phyloP scores from a whole-genome alignment of 768 basidiomycete species.

The Scleroderma citrinum region DNA sequence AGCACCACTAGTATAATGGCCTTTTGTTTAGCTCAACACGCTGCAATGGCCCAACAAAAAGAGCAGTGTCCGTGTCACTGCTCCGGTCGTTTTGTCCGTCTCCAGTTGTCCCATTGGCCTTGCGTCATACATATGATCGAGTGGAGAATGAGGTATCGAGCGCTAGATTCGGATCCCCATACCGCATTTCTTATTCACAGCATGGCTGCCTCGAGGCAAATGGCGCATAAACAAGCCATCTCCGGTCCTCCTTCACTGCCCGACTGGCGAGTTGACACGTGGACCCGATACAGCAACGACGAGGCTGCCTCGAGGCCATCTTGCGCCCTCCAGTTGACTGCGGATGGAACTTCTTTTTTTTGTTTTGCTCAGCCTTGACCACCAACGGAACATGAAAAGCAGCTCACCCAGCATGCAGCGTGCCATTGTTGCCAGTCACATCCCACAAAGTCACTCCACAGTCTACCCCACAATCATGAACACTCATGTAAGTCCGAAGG shows the following conservation, averaged over 20 bases:
- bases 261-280: not conserved
- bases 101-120: not conserved
- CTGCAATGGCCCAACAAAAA: not conserved
- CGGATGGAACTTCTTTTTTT: not conserved
- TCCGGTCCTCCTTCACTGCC: not conserved
- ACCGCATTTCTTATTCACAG: not conserved
- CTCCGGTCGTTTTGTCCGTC: not conserved
- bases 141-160: not conserved
- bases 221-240: not conserved
- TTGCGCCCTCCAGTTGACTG: not conserved
- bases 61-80: not conserved
- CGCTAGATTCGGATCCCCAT: not conserved
- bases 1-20: not conserved
- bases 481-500: too few relatives aligned
- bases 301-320: not conserved
- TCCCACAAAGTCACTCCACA: too few relatives aligned
- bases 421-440: not conserved
- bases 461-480: too few relatives aligned
- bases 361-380: not conserved
- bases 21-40: not conserved
- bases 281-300: slow-evolving; percentile 1
- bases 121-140: not conserved
- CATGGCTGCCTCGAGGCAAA: slow-evolving; percentile 1
- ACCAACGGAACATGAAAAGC: slow-evolving; percentile 8
- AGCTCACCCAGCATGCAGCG: slow-evolving; percentile 5